Base-by-base conservation (phyloP, 257 asterid species). In the Coffea eugenioides region DNA sequence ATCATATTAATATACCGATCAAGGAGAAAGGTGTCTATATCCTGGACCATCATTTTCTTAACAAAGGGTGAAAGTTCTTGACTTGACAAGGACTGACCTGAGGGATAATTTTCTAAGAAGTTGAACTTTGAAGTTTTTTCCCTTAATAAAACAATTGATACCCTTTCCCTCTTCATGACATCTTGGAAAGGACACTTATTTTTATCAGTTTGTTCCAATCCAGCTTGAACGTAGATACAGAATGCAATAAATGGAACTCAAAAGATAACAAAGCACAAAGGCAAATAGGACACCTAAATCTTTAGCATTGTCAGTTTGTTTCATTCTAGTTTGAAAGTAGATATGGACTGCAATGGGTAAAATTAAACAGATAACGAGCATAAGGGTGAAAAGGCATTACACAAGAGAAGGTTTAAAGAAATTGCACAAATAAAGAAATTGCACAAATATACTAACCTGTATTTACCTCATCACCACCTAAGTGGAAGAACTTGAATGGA, bases 401-500 rank as follows among this genome's bases (percentile, higher is more conserved):
- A 72, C 13, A 41, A 2, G 31, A 81, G 75, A 52, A 46, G 74
- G 27, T 69, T 20, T 62, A 61, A 74, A 84, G 69, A 62, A 59
- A 69, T 27, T 11, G 68, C 77, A 73, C 62, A 10, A 64, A 31
- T 36, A 68, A 74, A 84, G 69, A 62, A 59, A 69, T 27, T 11
- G 68, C 77, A 73, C 62, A 10, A 64, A 31, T 36, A 68, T 20
- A 69, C 86, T 66, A 80, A 94, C 98, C 92, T 88, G 97, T 90
- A 88, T 94, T 91, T 71, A 94, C 98, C 90, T 94, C 98, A 82
- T 94, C 97, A 71, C 98, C 98, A 43, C 98, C 98, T 71, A 94
- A 88, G 86, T 94, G 98, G 86, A 94, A 92, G 81, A 94, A 92
- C 83, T 92, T 87, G 81, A 94, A 94, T 4, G 98, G 97, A 73